phyloP scores from a whole-genome alignment of 768 basidiomycete species.

The Paxillus involutus region DNA sequence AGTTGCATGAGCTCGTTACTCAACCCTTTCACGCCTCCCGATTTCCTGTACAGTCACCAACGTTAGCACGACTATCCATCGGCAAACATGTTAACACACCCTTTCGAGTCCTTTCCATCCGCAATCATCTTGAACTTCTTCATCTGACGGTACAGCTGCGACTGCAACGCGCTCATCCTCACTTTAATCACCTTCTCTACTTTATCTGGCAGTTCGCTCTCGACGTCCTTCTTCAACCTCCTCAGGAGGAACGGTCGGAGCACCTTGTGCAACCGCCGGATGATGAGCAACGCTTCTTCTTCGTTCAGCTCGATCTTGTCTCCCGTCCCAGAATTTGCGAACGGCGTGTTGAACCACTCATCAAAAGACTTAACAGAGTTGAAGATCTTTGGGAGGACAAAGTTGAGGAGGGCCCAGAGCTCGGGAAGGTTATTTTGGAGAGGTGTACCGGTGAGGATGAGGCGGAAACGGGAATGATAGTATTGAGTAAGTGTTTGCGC shows the following conservation, averaged over 20 bases:
- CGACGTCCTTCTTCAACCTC: conserved; percentile 94
- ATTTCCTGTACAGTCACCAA: conserved; percentile 45
- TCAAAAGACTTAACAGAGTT: conserved; percentile 99
- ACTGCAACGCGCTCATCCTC: conserved; percentile 90
- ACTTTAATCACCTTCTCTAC: conserved; percentile 98
- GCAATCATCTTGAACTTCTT: conserved; percentile 98
- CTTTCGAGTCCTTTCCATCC: conserved; percentile 71
- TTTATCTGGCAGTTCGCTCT: conserved; percentile 93
- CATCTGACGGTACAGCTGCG: conserved; percentile 94
- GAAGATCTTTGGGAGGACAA: conserved; percentile 93
- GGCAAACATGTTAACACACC: conserved; percentile 43
- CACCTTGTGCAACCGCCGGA: conserved; percentile 95
- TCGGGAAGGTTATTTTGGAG: conserved; percentile 97
- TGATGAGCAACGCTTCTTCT: conserved; percentile 98
- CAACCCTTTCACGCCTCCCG: conserved; percentile 79
- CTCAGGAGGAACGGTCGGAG: conserved; percentile 91
- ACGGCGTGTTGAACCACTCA: conserved; percentile 99
- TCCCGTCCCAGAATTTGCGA: conserved; percentile 95
- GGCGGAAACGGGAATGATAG: conserved; percentile 90
- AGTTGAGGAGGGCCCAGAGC: conserved; percentile 93
- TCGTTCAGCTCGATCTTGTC: conserved; percentile 99
- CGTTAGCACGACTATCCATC: conserved; percentile 5
- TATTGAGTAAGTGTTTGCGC: conserved; percentile 87
- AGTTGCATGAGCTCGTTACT: conserved; percentile 98
- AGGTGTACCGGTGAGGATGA: conserved; percentile 94